Evolutionary conservation across 2,329 filamentous ascomycete species (phyloP), one percentile per base, ranked within the genome.

Genomic region (Stenocarpella maydis): DNA sequence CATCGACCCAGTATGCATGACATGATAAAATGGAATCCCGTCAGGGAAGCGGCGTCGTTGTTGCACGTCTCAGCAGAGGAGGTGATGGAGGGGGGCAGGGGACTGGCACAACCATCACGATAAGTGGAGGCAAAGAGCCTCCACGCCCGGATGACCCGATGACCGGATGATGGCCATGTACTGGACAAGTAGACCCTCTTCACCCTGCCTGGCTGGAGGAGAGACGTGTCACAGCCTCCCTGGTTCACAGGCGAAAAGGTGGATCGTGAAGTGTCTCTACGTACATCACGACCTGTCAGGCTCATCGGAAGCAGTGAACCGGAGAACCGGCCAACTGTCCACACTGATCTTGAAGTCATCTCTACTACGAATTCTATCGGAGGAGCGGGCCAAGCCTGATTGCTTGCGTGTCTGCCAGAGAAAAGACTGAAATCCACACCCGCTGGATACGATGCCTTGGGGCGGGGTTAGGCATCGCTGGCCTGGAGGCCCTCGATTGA

Each of bases 321-420:
- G 58, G 28, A 31, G 1, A 21, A 41, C 26, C 58, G n/a, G n/a
- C 41, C 58, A 37, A 14, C 55, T 34, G 39, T 63, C 58, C 58
- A 49, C 43, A 28, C 43, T 63, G 58, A 63, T 63, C n/a, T 37
- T 15, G 58, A 26, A 4, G 21, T 34, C 43, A 43, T 63, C 58
- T 63, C 58, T 43, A 43, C 58, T 24, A 9, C 28, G 43, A 63
- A 63, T 43, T 63, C 28, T 63, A 63, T 63, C 58, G 58, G 58
- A 58, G 54, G 49, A 37, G n/a, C 24, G 24, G 24, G 28, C 49
- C 43, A 53, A 34, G 21, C 41, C 34, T n/a, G n/a, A n/a, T 10
- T 7, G 6, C 34, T 10, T 12, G 31, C 31, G 34, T 37, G 34
- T 12, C 43, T 61, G 45, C 45, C 43, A n/a, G 8, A 47, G n/a